Conservation (phyloP, 305 asterid genomes). For the Petunia hybrid region DNA sequence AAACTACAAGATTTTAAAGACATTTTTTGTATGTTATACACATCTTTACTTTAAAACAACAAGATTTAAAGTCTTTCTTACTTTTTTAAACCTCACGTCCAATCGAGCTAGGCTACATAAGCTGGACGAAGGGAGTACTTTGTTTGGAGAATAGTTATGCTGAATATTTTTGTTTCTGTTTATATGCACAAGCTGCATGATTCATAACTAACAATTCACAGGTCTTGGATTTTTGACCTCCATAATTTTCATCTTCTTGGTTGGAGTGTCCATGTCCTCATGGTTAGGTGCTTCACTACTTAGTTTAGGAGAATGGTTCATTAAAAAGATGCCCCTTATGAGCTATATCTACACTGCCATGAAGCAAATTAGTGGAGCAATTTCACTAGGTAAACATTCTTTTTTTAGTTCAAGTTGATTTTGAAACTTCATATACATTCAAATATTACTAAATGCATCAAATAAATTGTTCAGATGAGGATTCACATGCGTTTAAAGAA, state of each 20-base stretch:
- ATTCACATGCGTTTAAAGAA: conserved; percentile 45
- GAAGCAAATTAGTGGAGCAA: conserved; percentile 54
- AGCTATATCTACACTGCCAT: conserved; percentile 49
- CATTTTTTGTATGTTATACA: no score
- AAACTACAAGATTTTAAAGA: no score
- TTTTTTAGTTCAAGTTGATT: not conserved
- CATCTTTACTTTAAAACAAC: no score
- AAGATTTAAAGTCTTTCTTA: no score
- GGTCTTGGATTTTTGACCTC: conserved; percentile 56
- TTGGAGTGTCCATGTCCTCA: conserved; percentile 56
- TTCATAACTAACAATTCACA: conserved; percentile 28
- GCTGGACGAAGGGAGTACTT: not conserved
- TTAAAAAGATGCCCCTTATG: conserved; percentile 52
- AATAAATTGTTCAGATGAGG: conserved; percentile 38
- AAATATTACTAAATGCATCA: conserved; percentile 4
- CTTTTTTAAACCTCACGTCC: no score
- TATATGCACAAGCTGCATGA: not conserved
- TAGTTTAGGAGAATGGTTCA: conserved; percentile 54
- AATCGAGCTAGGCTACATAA: not conserved
- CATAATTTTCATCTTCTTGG: conserved; percentile 49
- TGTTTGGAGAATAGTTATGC: not conserved
- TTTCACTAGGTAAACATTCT: conserved; percentile 46
- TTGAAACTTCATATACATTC: not conserved
- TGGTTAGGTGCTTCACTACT: conserved; percentile 55
- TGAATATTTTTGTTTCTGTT: not conserved